These are phyloP conservation scores for Theobroma cacao DNA, from an alignment of 345 rosid species.

Conservation along the genomic window DNA sequence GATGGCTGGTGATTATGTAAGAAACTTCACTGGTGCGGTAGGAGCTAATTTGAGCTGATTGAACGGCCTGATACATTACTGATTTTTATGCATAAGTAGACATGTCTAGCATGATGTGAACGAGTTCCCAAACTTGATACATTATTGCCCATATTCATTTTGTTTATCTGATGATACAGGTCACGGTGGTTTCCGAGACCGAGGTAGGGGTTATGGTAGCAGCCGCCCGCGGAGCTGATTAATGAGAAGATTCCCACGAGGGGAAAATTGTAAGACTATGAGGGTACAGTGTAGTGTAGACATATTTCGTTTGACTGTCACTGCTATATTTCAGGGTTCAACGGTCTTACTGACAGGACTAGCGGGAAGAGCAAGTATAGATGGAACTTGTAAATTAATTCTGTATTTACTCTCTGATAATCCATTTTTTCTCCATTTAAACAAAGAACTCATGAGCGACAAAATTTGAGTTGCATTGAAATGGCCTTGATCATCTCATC, in stretches of 20 bases:
- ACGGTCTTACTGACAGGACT: neutral
- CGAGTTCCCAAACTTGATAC: neutral
- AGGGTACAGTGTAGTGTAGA: slow-evolving; percentile 3
- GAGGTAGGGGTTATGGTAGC: slow-evolving; percentile 49
- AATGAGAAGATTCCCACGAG: neutral
- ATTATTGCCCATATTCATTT: neutral
- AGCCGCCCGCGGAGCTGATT: slow-evolving; percentile 41
- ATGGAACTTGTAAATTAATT: neutral
- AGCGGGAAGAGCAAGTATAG: neutral
- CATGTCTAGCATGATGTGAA: neutral
- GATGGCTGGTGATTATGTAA: neutral
- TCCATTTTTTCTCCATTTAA: neutral
- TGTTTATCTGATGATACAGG: slow-evolving; percentile 26
- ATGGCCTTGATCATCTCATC: too few relatives aligned
- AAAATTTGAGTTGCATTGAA: neutral
- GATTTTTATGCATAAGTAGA: neutral
- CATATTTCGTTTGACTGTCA: neutral
- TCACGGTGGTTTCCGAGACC: slow-evolving; percentile 49
- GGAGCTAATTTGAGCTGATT: neutral
- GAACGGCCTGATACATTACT: neutral
- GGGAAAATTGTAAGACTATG: slow-evolving; percentile 8
- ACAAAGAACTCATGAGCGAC: neutral
- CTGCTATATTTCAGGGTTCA: neutral
- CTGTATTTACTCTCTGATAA: neutral
- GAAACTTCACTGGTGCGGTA: neutral